Conservation (phyloP, 2,329 filamentous ascomycete genomes). For the Penicillium glabrum region DNA sequence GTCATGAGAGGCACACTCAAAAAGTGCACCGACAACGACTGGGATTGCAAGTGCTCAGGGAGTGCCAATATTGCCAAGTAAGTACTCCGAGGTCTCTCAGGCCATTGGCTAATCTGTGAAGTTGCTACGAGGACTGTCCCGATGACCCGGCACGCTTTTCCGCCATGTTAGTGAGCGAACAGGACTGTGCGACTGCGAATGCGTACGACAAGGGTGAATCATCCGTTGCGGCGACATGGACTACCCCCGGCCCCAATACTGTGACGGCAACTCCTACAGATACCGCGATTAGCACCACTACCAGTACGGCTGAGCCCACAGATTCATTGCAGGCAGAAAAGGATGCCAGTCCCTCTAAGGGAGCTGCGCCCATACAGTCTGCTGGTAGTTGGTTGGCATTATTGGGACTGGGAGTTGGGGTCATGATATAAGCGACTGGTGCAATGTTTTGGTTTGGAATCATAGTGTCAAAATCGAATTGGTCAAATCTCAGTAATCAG, state of each 20-base stretch:
- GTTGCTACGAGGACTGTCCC: conserved; percentile 22
- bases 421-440: background rate
- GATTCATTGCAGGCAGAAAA: background rate
- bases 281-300: background rate
- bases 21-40: conserved; percentile 13
- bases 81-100: background rate
- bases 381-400: background rate
- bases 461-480: too few relatives aligned
- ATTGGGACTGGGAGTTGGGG: background rate
- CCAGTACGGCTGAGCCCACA: background rate
- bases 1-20: conserved; percentile 12
- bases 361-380: background rate
- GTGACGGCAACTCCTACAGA: background rate
- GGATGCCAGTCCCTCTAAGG: background rate
- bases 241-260: conserved; percentile 4
- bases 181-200: conserved; percentile 21
- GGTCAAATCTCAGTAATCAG: too few relatives aligned
- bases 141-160: conserved; percentile 13
- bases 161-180: conserved; percentile 13
- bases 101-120: conserved; percentile 2
- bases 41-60: conserved; percentile 24
- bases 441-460: background rate
- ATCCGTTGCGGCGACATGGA: conserved; percentile 5
- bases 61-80: conserved; percentile 22
- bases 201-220: conserved; percentile 17